Base-by-base conservation (phyloP, 2,329 filamentous ascomycete genomes). In the Bipolaris sorokiniana region DNA sequence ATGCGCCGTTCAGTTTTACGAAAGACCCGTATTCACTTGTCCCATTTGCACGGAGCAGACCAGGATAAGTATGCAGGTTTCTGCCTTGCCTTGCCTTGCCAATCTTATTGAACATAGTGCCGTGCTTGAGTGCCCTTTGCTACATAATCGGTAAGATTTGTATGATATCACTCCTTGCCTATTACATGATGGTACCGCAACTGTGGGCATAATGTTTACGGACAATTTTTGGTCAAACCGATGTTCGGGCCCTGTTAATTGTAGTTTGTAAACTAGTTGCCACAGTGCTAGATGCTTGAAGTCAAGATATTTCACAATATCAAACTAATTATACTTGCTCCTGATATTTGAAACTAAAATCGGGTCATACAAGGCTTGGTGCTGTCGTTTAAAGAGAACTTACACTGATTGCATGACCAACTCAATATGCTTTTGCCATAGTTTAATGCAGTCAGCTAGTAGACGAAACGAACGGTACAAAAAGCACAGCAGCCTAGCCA, bases 11-110 rank as follows among this genome's bases (percentile, higher is more conserved):
- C 13, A 37, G 23, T 34, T 44, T 18, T 33, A 33, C 36, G 18
- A 31, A 31, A 31, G 13, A 5, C 18, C 20, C 11, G 5, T 36
- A 31, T 34, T 38, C 31, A 13, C 40, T 33, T 31, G 18, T 15
- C 40, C 18, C 26, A 45, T 33, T 34, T 18, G 45, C 36, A 53
- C 37, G 26, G 36, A 5, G 26, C 9, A 16, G 7, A 16, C 22
- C 18, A 38, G 38, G 54, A 54, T n/a, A 44, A 57, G 54, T 57
- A 54, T 33, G 40, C 4, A 15, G 44, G 16, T 33, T 47, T 38
- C n/a, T 44, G 28, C 3, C 20, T 34, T 26, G 26, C 4, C 20
- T 34, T 23, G n/a, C 33, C 20, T 18, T 9, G 34, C 15, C 15
- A 11, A 20, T 18, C 5, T 44, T 18, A 15, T 13, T 11, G 20